Evolutionary conservation across 306 rosid species (phyloP), one percentile per base, ranked within the genome.

Genomic region (Inga oerstediana): DNA sequence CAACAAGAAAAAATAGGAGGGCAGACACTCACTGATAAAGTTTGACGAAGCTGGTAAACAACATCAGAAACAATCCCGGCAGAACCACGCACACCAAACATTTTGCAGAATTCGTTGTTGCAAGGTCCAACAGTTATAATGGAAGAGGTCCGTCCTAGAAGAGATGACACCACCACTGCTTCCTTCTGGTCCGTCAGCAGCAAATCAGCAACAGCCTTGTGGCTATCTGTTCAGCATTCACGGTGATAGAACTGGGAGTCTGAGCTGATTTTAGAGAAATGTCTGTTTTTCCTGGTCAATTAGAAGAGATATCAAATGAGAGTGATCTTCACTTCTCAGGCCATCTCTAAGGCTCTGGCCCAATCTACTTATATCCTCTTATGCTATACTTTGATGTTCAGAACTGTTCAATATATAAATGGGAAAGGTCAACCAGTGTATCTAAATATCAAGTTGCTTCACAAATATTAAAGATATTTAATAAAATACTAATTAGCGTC

Each of bases 1-100:
- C 0, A 20, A 43, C 27, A 22, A 19, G 61, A 77, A 17, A 14
- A 61, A n/a, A 48, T 2, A 7, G 80, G 48, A 44, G 35, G 35
- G 15, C 35, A 58, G 27, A 52, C 54, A 86, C 87, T 85, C 41
- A 91, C 95, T 13, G 86, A 64, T 45, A 91, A 76, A 68, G 79
- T 85, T 85, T 82, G 89, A 14, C 88, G 87, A 69, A 91, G 85
- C 72, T 80, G 82, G 68, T 41, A 84, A 79, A 85, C 80, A 19
- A 82, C 41, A 17, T 89, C 83, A 8, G 90, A 85, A 69, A 81
- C 72, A 3, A 70, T 15, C 69, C 86, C 79, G 0, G 76, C 45
- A 4, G 83, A 78, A 66, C 43, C 65, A 4, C 76, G 43, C 48
- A 82, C 61, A 43, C 86, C 85, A 62, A 85, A 79, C 90, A 77